Evolutionary conservation across 352 stramenopile species (phyloP).

Genomic region (Pythium dissotocum): DNA sequence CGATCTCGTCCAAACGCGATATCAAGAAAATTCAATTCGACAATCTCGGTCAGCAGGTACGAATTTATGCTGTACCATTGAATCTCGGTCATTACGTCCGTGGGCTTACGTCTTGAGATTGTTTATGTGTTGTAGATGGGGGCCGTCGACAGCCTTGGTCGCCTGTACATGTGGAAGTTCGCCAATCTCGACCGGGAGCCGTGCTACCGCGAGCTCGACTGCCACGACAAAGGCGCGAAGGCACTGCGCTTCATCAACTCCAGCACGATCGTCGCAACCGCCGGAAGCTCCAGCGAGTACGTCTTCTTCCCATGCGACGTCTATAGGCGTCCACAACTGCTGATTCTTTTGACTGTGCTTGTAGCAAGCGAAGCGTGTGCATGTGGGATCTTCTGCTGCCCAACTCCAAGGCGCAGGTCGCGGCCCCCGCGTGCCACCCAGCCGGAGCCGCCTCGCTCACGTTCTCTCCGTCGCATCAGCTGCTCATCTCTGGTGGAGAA

Average conservation of each 20-base stretch:
- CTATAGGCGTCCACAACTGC: neutral
- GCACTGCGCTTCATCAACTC: constrained; percentile 82
- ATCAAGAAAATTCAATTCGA: constrained; percentile 84
- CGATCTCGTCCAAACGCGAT: constrained; percentile 54
- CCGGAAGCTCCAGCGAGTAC: constrained; percentile 74
- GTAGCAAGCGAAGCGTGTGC: constrained; percentile 79
- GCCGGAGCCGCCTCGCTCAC: constrained; percentile 70
- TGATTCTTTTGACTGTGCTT: neutral
- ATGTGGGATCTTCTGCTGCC: constrained; percentile 84
- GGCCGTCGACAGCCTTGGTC: constrained; percentile 66
- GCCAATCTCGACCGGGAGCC: constrained; percentile 58
- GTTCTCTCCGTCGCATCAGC: constrained; percentile 78
- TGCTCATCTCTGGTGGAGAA: constrained; percentile 82
- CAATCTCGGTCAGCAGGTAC: constrained; percentile 74
- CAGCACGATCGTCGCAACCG: constrained; percentile 71
- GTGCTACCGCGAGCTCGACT: constrained; percentile 76
- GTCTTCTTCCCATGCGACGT: constrained; percentile 13
- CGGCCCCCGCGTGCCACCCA: constrained; percentile 70
- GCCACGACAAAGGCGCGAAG: constrained; percentile 85
- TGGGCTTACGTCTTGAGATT: neutral
- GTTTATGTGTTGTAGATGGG: constrained; percentile 51
- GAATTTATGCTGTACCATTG: neutral
- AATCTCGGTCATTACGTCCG: neutral
- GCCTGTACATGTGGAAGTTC: constrained; percentile 85
- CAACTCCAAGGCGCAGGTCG: constrained; percentile 69